Percentiles rank a stretch among this genome's conserved stretches.
These are phyloP conservation scores for Hypoxylon sp. DNA, from an alignment of 2,329 filamentous ascomycete species.

Conservation along the genomic window DNA sequence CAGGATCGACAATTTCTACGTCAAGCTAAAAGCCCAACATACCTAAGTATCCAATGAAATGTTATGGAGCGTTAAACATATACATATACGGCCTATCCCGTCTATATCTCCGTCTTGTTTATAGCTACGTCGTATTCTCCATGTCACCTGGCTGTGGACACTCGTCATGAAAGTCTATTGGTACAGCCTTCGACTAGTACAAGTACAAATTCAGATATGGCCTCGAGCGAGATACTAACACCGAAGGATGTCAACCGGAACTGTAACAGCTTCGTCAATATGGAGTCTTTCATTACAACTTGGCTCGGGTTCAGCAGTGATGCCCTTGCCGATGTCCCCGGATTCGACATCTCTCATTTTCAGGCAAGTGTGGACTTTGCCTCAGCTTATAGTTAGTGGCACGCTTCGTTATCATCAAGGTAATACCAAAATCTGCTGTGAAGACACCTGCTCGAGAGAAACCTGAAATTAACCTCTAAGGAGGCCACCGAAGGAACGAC, in stretches of 20 bases:
- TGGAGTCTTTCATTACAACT: conserved; percentile 37
- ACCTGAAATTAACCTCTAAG: conserved; percentile 3
- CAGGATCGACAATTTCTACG: conserved; percentile 21
- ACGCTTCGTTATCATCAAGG: conserved; percentile 61
- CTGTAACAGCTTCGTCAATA: conserved; percentile 8
- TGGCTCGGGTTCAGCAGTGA: conserved; percentile 35
- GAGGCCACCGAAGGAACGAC: conserved; percentile 65
- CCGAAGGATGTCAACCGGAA: not conserved
- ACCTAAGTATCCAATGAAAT: conserved; percentile 5
- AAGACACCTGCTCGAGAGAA: not conserved
- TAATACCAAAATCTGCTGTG: conserved; percentile 21
- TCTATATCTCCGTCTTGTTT: not conserved
- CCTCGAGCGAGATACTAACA: not conserved
- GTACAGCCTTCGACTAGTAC: not conserved
- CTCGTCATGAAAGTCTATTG: not conserved
- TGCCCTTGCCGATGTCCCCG: conserved; percentile 51
- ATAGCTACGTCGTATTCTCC: not conserved
- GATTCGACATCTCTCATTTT: conserved; percentile 59
- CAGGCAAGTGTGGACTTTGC: conserved; percentile 55
- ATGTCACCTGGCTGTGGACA: not conserved
- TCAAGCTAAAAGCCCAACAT: conserved; percentile 19
- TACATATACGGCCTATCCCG: conserved; percentile 20
- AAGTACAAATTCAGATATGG: conserved; percentile 6
- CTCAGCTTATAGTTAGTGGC: conserved; percentile 54
- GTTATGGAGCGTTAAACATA: not conserved